Evolutionary conservation across 768 basidiomycete species (phyloP), one percentile per base, ranked within the genome.

Genomic region (Trametopsis cervina): DNA sequence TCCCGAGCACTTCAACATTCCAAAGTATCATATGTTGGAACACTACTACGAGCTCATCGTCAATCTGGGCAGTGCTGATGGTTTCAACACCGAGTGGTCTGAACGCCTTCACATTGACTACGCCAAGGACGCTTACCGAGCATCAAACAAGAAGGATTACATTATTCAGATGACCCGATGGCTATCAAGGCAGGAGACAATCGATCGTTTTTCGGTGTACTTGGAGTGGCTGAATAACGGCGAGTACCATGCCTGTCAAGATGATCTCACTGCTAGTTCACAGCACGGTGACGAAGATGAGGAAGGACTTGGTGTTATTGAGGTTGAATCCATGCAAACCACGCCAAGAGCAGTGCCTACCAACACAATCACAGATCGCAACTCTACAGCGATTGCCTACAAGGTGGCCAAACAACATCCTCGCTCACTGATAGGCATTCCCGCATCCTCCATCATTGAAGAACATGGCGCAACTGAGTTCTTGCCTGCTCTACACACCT

Each of bases 41-140:
- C 61, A 63, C n/a, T 58, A 59, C 25, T 20, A 23, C 11, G 20
- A 38, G 0, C 49, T 42, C 0, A 57, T 63, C 12, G n/a, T 9
- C 2, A 24, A 24, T 5, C 46, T 58, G 15, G 66, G 67, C 7
- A 54, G 53, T 10, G 47, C 59, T 13, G 63, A 66, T 33, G 52
- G 55, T 13, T 67, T 52, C 54, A 63, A 62, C 38, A 67, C 63
- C 0, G 67, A 69, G 48, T 44, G 48, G 0, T 52, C 64, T 0
- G 64, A 70, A 46, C 55, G 56, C 0, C 56, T 66, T 0, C 68
- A 68, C 51, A 66, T 66, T 20, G 58, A 64, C 42, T 54, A 44
- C 22, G 62, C 63, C 1, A 69, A 69, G 48, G 42, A 56, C 3
- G 63, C 57, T 0, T 70, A 66, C 43, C 47, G 57, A 1, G 63